Evolutionary conservation across 768 basidiomycete species (phyloP), one percentile per base, ranked within the genome.

Genomic region (Fistulinella prunicolor): DNA sequence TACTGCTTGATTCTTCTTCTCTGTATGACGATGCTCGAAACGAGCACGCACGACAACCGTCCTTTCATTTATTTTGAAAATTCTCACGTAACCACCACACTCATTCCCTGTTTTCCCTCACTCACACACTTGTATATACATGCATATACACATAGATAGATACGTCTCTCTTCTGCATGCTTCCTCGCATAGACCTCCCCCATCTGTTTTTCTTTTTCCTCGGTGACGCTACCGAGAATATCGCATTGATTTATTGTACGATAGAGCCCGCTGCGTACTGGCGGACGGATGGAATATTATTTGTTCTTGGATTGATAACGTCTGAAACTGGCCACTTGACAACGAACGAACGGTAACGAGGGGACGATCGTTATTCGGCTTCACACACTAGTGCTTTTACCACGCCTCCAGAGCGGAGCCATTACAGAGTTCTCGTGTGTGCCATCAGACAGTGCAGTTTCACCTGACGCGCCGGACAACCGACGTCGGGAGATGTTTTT

Each of bases 111-210:
- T 46, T 10, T 38, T 51, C 49, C 42, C 42, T 55, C 58, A 55
- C 63, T 64, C 65, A 60, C 54, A 60, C 63, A 66, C 44, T 58
- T 63, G 58, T 68, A 66, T 64, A 68, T 65, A 68, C 66, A 64
- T 63, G 59, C 60, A 66, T 58, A 68, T 66, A 68, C 64, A 57
- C 64, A 66, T 68, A 62, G 60, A 65, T 66, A 68, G 61, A 67
- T 63, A 30, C 47, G 46, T 26, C 32, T 37, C 47, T 16, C 35
- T 49, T 58, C 50, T 49, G 62, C 62, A 64, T 58, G 57, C 57
- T 50, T 47, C 17, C 19, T 63, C 50, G 45, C 66, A 63, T 65
- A 66, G 66, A 68, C 48, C 47, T 28, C 47, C 42, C 53, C 13
- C 61, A 47, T 48, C 45, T 50, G n/a, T 43, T 47, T 40, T 46